Evolutionary conservation across 208 protist genomes (phyloP), one percentile per base, ranked within the genome.

Genomic region (Trypanosomatidae sp.): DNA sequence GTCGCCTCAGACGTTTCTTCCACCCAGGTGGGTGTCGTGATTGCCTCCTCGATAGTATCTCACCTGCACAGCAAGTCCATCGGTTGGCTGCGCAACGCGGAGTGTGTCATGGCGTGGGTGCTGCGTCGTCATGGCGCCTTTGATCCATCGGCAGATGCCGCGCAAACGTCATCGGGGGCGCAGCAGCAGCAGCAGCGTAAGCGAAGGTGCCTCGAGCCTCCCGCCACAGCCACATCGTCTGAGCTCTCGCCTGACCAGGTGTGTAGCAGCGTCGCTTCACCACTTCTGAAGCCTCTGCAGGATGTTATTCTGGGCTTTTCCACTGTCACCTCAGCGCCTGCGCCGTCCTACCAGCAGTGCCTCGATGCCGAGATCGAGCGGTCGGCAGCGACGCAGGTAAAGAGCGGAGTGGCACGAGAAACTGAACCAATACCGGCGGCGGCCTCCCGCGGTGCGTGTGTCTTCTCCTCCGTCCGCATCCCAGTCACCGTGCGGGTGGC

Each of bases 91-190:
- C 71, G 49, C 44, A 83, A 79, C 56, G 66, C 74, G 15, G 79
- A 83, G 66, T 77, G 79, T 44, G 66, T 83, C 46, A 39, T 83
- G 74, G 43, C 67, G 36, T 83, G 73, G 79, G 53, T 80, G 58
- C 62, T 83, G 70, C 74, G 59, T 3, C 79, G 70, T 3, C 69
- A 83, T 9, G 55, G 52, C 28, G 53, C 62, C 44, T 72, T 79
- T 46, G 68, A 82, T 1, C 19, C 47, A 8, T 41, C 62, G 1
- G 28, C 30, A 12, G 43, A 58, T 22, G 30, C 39, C 19, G 3
- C 36, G 17, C 52, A 50, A 55, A 52, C 41, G 28, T 39, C 46
- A 25, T 73, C 62, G 47, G 43, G 56, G 6, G 39, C 28, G 55
- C 72, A 41, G 33, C 73, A 53, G 36, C 74, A 71, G 22, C 76